These are phyloP conservation scores for Capsicum pubescens DNA, from an alignment of 257 asterid genomes.

Conservation along the genomic window DNA sequence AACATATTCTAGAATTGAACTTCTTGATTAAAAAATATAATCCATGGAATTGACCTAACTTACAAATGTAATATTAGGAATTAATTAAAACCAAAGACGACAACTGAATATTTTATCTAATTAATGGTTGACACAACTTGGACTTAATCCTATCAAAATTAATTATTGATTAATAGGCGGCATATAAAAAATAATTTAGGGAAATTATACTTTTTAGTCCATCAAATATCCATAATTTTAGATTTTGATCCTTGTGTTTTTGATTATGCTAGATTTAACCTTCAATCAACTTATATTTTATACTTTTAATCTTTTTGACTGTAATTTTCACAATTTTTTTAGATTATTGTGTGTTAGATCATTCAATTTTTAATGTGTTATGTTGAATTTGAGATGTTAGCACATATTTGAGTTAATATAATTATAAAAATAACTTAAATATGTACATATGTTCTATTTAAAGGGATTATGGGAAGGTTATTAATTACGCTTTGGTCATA, in stretches of 20 bases:
- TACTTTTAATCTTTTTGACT: background rate
- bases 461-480: too few relatives aligned
- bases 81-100: background rate
- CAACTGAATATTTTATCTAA: background rate
- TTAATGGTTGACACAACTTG: background rate
- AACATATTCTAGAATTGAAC: background rate
- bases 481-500: too few relatives aligned
- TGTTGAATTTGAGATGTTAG: too few relatives aligned
- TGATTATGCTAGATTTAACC: too few relatives aligned
- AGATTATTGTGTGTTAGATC: background rate
- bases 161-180: background rate
- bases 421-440: too few relatives aligned
- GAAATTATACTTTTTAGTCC: background rate
- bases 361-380: background rate
- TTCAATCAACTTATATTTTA: background rate
- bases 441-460: too few relatives aligned
- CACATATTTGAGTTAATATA: too few relatives aligned
- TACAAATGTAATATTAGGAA: background rate
- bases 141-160: background rate
- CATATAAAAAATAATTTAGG: background rate
- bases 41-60: slow-evolving; percentile 9
- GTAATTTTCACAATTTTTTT: background rate
- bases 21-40: background rate
- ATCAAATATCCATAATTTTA: too few relatives aligned
- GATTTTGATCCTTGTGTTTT: too few relatives aligned